These are phyloP conservation scores for Metarhizium guizhouense DNA, from an alignment of 2,329 filamentous ascomycete species.

Conservation along the genomic window DNA sequence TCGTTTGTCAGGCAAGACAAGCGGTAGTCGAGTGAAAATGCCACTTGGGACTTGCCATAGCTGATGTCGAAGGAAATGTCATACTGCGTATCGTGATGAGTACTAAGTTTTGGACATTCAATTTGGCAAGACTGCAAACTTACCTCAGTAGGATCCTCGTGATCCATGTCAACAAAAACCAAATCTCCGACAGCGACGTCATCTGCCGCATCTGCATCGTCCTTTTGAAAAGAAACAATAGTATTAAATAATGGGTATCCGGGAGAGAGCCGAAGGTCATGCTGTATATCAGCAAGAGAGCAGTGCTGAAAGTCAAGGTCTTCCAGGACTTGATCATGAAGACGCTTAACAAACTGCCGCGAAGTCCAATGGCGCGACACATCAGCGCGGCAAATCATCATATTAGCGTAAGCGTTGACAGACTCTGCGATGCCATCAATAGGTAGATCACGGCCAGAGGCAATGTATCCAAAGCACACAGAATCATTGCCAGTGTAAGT, in stretches of 20 bases:
- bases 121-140: background rate
- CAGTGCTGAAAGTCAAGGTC: conserved; percentile 37
- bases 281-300: conserved; percentile 38
- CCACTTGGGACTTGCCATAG: conserved; percentile 1
- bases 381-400: conserved; percentile 2
- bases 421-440: conserved; percentile 3
- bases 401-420: conserved; percentile 3
- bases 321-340: conserved; percentile 36
- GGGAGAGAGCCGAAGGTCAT: conserved; percentile 13
- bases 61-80: background rate
- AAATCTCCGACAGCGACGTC: background rate
- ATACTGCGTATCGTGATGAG: background rate
- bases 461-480: conserved; percentile 4
- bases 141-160: conserved; percentile 4
- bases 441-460: conserved; percentile 1
- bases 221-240: conserved; percentile 21
- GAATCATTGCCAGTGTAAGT: conserved; percentile 1
- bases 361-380: conserved; percentile 21
- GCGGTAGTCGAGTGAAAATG: background rate
- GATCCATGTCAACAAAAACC: conserved; percentile 1
- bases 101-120: background rate
- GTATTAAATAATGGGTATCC: conserved; percentile 21
- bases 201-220: background rate
- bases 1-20: background rate
- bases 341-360: conserved; percentile 18